Base-by-base conservation (phyloP, 306 rosid genomes). In the Argentina anserina region DNA sequence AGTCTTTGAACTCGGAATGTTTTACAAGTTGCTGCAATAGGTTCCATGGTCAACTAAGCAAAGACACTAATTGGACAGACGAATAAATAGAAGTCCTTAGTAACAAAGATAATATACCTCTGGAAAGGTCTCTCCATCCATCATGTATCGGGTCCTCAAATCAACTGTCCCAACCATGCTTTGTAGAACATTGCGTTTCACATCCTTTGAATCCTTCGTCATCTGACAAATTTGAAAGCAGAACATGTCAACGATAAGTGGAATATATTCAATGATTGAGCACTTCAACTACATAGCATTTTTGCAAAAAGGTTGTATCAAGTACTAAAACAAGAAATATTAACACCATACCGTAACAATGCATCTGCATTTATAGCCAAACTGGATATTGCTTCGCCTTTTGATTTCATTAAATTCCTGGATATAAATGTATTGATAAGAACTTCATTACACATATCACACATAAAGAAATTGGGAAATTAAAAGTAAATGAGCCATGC, bases 81-180 rank as follows among this genome's bases (percentile, higher is more conserved):
- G 13, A 25, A 34, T 49, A 72, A 26, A 20, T 59, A 65, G 42
- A 75, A 53, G 73, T 26, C 52, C 18, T 46, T 3, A 21, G 76
- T 58, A 49, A 72, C 39, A 70, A 70, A 13, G 71, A 58, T 39
- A 64, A 9, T 23, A 31, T 86, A 93, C 98, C 96, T 97, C 92
- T 1, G 98, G 98, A 84, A 84, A 89, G 56, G 87, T 90, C 87
- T 93, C 98, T 75, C 98, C 98, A 52, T 82, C 89, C 76, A 87
- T 80, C 85, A 90, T 67, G 81, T 84, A 78, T 58, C 82, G 86
- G 67, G 84, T 74, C 83, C 84, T 85, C 88, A 93, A 76, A 81
- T 93, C 98, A 47, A 93, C 97, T 65, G 97, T 93, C 84, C 96
- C 98, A 61, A 90, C 96, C 9, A 90, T 85, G 84, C 92, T 87